A percentile compares a stretch with the other conserved stretches of the same genome.
Evolutionary conservation across 805 yeast species (phyloP).

Genomic region (Debaryomyces maramus): DNA sequence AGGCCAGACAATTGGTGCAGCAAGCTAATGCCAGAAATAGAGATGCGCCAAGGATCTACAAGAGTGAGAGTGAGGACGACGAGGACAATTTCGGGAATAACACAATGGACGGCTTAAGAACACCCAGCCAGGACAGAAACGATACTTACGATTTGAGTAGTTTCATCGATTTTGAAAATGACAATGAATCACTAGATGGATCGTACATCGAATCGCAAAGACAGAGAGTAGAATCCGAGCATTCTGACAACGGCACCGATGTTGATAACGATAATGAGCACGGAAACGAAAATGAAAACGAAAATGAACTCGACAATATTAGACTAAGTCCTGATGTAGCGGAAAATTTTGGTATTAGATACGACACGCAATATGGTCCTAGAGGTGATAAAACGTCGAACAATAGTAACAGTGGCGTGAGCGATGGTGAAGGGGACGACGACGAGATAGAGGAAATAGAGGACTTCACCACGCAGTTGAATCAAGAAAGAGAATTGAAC

Average conservation of each 20-base stretch:
- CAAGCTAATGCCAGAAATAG: slow-evolving; percentile 6
- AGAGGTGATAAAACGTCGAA: slow-evolving; percentile 7
- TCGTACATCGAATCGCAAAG: slow-evolving; percentile 8
- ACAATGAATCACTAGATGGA: slow-evolving; percentile 13
- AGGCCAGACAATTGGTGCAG: slow-evolving; percentile 18
- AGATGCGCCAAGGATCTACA: not conserved
- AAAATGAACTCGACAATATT: slow-evolving; percentile 26
- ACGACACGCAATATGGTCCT: slow-evolving; percentile 13
- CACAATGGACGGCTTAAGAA: slow-evolving; percentile 34
- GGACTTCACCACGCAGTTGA: slow-evolving; percentile 39
- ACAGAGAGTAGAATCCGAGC: slow-evolving; percentile 3
- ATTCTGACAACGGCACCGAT: slow-evolving; percentile 11
- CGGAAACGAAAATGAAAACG: slow-evolving; percentile 4
- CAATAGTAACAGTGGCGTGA: slow-evolving; percentile 2
- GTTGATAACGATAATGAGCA: slow-evolving; percentile 6
- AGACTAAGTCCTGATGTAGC: slow-evolving; percentile 37
- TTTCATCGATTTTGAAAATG: slow-evolving; percentile 18
- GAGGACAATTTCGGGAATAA: slow-evolving; percentile 38
- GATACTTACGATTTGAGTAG: slow-evolving; percentile 30
- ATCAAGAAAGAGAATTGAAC: slow-evolving; percentile 38
- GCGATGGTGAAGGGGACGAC: slow-evolving; percentile 11
- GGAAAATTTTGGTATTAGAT: slow-evolving; percentile 25
- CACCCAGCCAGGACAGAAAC: slow-evolving; percentile 34
- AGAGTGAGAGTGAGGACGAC: not conserved
- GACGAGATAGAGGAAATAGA: slow-evolving; percentile 19